Evolutionary conservation across 1,284 basidiomycete species (phyloP), one percentile per base, ranked within the genome.

Genomic region (Pseudozyma pruni): DNA sequence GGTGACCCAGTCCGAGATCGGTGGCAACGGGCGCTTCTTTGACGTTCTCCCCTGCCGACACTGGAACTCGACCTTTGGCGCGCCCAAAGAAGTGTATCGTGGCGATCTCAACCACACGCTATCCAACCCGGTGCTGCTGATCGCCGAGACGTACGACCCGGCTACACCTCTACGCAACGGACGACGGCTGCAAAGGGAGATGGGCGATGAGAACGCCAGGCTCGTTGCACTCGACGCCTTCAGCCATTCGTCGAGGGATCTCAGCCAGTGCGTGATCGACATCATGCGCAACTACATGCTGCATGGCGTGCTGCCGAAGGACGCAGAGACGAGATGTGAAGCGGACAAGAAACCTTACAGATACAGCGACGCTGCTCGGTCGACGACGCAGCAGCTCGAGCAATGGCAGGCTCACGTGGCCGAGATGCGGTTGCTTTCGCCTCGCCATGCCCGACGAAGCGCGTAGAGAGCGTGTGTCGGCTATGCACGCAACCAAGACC

Each of bases 21-120:
- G 56, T 17, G 70, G 70, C n/a, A 48, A 73, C 38, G 33, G 39
- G 0, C 47, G 70, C 25, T 63, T 73, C 42, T 52, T 39, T 20
- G 61, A 73, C 42, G 55, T 73, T 23, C 56, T 73, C 0, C 64
- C 70, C 16, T 73, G 70, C 29, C 55, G 70, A 10, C 64, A 73
- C 20, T 73, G 56, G 54, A 60, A 53, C 17, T 32, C 34, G 13
- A 55, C 50, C 9, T 68, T 60, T 19, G 17, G 43, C 2, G 17
- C 57, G 2, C 60, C 64, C 20, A 61, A 50, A 2, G 49, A 73
- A 37, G 70, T 73, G 1, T 73, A 63, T 14, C 52, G 66, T 2
- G 70, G 70, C 2, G 45, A 42, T 1, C 41, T 73, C 9, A 33
- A 63, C 33, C 47, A 60, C 11, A 44, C 37, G 4, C 56, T 73